Percentiles rank a stretch among this genome's conserved stretches.
phyloP scores from a whole-genome alignment of 208 protist genomes.

The Acanthamoeba sp. region DNA sequence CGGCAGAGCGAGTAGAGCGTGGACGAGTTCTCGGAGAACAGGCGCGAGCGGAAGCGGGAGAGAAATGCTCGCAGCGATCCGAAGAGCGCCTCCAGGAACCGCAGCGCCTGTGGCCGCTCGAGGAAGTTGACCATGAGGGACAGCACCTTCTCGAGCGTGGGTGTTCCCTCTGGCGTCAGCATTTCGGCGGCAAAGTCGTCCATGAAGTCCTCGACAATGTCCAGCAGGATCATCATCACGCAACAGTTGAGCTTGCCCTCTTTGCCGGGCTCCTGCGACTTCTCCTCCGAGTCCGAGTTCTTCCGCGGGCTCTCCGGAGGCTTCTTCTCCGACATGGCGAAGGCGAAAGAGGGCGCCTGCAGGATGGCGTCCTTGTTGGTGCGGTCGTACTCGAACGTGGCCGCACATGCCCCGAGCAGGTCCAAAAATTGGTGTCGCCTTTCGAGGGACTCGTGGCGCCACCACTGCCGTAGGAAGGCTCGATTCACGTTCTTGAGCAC shows the following conservation, averaged over 20 bases:
- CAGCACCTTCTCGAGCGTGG: constrained; percentile 6
- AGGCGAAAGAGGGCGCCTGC: constrained; percentile 66
- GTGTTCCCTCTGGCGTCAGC: background rate
- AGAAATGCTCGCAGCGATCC: constrained; percentile 11
- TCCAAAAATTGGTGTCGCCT: constrained; percentile 18
- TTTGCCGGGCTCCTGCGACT: background rate
- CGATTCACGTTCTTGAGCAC: constrained; percentile 41
- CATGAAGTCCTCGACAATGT: constrained; percentile 62
- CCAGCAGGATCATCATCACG: constrained; percentile 57
- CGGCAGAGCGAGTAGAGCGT: constrained; percentile 33
- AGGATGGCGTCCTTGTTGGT: constrained; percentile 43
- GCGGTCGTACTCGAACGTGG: constrained; percentile 65
- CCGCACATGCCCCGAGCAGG: constrained; percentile 25
- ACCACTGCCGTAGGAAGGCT: constrained; percentile 57
- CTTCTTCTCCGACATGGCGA: constrained; percentile 64
- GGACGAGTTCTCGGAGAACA: constrained; percentile 44
- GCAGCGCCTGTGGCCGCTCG: background rate
- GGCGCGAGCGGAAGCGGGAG: constrained; percentile 43
- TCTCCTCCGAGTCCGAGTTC: background rate
- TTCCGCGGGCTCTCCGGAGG: constrained; percentile 57
- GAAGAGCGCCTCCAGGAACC: constrained; percentile 61
- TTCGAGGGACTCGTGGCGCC: background rate
- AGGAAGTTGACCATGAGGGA: constrained; percentile 39
- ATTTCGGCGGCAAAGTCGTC: constrained; percentile 69
- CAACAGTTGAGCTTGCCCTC: constrained; percentile 53